Base-by-base conservation (phyloP, 2,329 filamentous ascomycete species). In the Xylaria sp. region DNA sequence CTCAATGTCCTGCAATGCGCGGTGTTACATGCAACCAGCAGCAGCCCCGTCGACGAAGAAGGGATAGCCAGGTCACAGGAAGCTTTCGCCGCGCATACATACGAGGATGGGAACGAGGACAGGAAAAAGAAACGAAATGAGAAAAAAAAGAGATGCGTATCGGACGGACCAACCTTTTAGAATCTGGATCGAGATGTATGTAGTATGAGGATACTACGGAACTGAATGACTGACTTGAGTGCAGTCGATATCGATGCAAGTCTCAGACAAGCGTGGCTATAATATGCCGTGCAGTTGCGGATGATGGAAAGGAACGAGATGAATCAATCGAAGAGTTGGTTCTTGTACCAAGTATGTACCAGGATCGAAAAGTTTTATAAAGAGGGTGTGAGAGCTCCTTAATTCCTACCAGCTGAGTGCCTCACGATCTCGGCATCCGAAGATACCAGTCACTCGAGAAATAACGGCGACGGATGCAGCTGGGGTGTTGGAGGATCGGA, bases 191-290 rank as follows among this genome's bases (percentile, higher is more conserved):
- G 23, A 30, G 23, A 30, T 18, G 48, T 42, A 13, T 4, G 42
- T n/a, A 46, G 6, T 16, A 16, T 11, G 30, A 6, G 16, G 30
- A 13, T 34, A 39, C 34, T 18, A 16, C 16, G 54, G 8, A 51
- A 53, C 57, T 30, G 23, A 30, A 30, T 30, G 23, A 30, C 23
- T 30, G 23, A 30, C 23, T 30, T 30, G 61, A 52, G 54, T 61
- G 57, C 42, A 48, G 53, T 62, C 52, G 62, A n/a, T 47, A 49
- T 60, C 53, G 61, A 50, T 57, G 55, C 57, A 51, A 42, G 55
- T 65, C 61, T 65, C 48, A 62, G 61, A 65, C 55, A 57, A 47
- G 55, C 46, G 52, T 56, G 52, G 60, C n/a, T 42, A 50, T 56
- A 13, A 54, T 51, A 47, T n/a, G 52, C 59, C 48, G 23, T 30